phyloP scores from a whole-genome alignment of 495 filamentous ascomycete genomes.

The Extremus antarcticus region DNA sequence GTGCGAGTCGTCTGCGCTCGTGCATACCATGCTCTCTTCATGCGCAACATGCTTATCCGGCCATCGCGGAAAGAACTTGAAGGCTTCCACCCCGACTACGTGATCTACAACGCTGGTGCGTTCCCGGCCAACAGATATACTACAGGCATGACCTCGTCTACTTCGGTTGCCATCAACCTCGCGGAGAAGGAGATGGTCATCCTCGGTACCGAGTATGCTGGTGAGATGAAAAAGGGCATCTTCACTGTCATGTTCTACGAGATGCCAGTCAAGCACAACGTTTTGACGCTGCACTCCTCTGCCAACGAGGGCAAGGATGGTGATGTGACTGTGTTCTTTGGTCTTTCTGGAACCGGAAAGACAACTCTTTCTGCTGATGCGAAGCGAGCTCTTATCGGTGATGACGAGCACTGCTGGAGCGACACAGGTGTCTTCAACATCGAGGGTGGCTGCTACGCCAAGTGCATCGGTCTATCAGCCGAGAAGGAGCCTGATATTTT shows the following conservation, averaged over 20 bases:
- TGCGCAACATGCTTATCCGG: conserved; percentile 99
- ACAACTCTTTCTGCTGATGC: conserved; percentile 95
- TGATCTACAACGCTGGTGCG: conserved; percentile 96
- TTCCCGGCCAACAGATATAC: conserved; percentile 99
- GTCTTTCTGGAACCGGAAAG: conserved; percentile 96
- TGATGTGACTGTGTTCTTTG: conserved; percentile 97
- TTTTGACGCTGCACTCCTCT: conserved; percentile 91
- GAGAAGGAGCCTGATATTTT: conserved; percentile 99
- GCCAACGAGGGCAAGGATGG: conserved; percentile 80
- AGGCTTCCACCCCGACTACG: conserved; percentile 97
- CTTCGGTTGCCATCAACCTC: conserved; percentile 79
- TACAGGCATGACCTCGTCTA: conserved; percentile 92
- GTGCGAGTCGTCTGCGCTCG: conserved; percentile 97
- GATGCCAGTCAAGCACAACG: conserved; percentile 99
- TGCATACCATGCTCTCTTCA: conserved; percentile 99
- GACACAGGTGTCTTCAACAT: conserved; percentile 98
- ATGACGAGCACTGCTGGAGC: conserved; percentile 99
- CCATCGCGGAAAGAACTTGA: conserved; percentile 80
- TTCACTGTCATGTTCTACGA: conserved; percentile 99
- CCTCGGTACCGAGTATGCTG: conserved; percentile 96
- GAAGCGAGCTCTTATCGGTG: conserved; percentile 91
- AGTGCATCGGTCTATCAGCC: conserved; percentile 92
- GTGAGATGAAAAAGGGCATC: conserved; percentile 98
- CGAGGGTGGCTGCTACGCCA: conserved; percentile 98
- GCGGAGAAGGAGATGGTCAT: conserved; percentile 95